phyloP scores from a whole-genome alignment of 306 rosid species.

The Datisca glomerata region DNA sequence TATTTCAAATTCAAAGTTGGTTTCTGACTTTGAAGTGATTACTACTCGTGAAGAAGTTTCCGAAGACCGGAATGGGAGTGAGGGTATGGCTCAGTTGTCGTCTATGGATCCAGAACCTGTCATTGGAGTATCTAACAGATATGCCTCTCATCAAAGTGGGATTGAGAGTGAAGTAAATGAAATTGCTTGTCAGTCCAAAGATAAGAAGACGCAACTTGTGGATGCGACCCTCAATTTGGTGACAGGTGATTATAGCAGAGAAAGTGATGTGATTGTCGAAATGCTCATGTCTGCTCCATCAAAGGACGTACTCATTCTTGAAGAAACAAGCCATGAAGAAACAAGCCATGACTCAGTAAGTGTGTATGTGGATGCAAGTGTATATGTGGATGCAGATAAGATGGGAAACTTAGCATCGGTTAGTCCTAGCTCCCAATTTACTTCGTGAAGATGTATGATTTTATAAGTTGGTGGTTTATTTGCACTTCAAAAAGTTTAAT shows the following conservation, averaged over 20 bases:
- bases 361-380: too few relatives aligned
- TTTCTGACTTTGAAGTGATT: slow-evolving; percentile 11
- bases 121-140: slow-evolving; percentile 27
- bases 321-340: too few relatives aligned
- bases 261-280: slow-evolving; percentile 8
- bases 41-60: slow-evolving; percentile 11
- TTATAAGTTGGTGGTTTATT: too few relatives aligned
- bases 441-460: too few relatives aligned
- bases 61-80: slow-evolving; percentile 25
- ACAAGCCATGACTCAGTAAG: too few relatives aligned
- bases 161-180: slow-evolving; percentile 41
- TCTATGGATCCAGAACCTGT: slow-evolving; percentile 13
- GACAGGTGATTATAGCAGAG: slow-evolving; percentile 1
- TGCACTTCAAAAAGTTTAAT: too few relatives aligned
- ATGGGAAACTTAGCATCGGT: too few relatives aligned
- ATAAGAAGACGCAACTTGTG: slow-evolving; percentile 14
- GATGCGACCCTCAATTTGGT: slow-evolving; percentile 7
- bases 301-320: slow-evolving; percentile 11
- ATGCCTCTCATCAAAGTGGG: slow-evolving; percentile 19
- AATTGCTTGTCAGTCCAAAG: slow-evolving; percentile 41
- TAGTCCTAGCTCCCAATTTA: too few relatives aligned
- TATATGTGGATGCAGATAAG: too few relatives aligned
- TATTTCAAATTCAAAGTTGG: slow-evolving; percentile 1
- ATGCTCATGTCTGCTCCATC: slow-evolving; percentile 6
- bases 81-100: slow-evolving; percentile 13